A percentile compares a stretch with the other conserved stretches of the same genome.
phyloP scores from a whole-genome alignment of 202 grass and related monocot genomes.

The Musa balbisiana region DNA sequence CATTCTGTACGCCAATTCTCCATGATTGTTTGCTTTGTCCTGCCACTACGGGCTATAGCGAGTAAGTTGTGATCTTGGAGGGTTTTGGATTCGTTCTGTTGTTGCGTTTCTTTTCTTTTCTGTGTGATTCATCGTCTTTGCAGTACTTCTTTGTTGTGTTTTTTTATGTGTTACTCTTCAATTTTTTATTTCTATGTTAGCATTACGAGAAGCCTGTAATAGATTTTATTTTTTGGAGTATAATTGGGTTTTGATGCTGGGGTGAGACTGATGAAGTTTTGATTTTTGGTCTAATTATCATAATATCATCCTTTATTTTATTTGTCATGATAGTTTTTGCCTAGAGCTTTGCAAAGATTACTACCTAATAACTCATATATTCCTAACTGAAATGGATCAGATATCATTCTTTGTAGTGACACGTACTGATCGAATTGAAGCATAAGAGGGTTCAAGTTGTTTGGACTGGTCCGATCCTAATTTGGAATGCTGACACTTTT shows the following conservation, averaged over 20 bases:
- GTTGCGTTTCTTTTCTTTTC: background rate
- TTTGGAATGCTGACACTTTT: background rate
- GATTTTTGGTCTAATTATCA: too few relatives aligned
- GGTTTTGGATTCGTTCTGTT: background rate
- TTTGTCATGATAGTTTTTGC: background rate
- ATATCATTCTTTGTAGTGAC: background rate
- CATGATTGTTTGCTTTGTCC: background rate
- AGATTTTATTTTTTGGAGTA: too few relatives aligned
- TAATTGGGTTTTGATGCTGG: too few relatives aligned
- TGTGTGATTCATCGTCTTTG: background rate
- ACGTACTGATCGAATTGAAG: background rate
- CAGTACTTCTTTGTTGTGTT: background rate
- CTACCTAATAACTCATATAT: background rate
- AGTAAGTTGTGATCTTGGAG: background rate
- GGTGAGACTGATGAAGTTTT: too few relatives aligned
- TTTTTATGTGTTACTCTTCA: too few relatives aligned
- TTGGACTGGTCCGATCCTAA: background rate
- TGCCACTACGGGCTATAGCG: background rate
- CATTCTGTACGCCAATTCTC: too few relatives aligned
- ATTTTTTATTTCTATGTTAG: too few relatives aligned
- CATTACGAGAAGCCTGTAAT: too few relatives aligned
- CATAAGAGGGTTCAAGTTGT: background rate
- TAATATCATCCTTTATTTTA: background rate
- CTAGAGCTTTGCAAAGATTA: background rate
- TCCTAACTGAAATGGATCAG: background rate